Percentiles rank a stretch among this genome's conserved stretches.
Conservation (phyloP, 1,284 basidiomycete species). For the Cerrena zonata region DNA sequence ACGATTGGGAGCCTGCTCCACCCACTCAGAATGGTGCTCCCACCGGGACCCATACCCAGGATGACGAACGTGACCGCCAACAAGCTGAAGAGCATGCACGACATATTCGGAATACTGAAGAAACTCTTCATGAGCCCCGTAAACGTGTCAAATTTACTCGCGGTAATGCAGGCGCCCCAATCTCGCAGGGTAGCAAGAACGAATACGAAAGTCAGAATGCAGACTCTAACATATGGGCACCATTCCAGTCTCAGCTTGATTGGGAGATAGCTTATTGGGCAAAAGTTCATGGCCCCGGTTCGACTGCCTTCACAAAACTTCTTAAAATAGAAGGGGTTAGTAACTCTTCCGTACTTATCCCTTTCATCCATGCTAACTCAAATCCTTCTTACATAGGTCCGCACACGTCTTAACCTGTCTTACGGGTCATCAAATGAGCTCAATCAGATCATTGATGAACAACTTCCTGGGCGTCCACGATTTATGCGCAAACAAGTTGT, state of each 20-base stretch:
- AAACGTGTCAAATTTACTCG: not conserved
- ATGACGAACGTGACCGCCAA: not conserved
- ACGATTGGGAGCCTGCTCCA: not conserved
- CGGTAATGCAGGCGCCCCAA: not conserved
- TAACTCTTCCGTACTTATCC: too few species aligned
- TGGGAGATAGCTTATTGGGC: slow-evolving; percentile 20
- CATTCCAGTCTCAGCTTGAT: slow-evolving; percentile 12
- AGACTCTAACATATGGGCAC: slow-evolving; percentile 9
- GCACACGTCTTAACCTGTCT: too few species aligned
- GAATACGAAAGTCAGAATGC: not conserved
- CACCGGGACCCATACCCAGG: not conserved
- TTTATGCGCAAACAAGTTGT: too few species aligned
- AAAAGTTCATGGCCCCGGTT: slow-evolving; percentile 15
- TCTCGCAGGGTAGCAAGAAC: not conserved
- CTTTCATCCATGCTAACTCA: too few species aligned
- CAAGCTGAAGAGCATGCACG: not conserved
- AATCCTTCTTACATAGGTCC: too few species aligned
- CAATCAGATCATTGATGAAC: too few species aligned
- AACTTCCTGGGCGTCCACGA: too few species aligned
- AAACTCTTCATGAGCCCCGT: not conserved
- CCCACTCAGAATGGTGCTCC: not conserved
- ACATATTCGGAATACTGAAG: not conserved
- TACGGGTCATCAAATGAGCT: too few species aligned
- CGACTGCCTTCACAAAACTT: slow-evolving; percentile 17
- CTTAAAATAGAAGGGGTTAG: slow-evolving; percentile 17